These are phyloP conservation scores for Schizochytrium sp. DNA, from an alignment of 108 stramenopile genomes.

Conservation along the genomic window DNA sequence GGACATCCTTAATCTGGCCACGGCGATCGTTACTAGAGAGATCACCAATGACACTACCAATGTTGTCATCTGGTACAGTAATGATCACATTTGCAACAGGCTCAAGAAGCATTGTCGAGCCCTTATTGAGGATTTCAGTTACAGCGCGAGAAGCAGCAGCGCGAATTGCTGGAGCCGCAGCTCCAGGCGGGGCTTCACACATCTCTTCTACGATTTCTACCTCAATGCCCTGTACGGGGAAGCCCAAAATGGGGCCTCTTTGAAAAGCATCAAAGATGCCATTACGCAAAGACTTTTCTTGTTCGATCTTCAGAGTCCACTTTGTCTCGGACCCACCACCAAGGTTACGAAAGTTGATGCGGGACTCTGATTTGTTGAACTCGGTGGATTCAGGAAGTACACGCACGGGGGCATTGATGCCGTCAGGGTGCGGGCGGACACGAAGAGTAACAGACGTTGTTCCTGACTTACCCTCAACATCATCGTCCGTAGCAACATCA, in stretches of 20 bases:
- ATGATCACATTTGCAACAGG: conserved; percentile 87
- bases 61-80: conserved; percentile 77
- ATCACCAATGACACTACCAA: conserved; percentile 87
- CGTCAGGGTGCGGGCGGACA: not conserved
- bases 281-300: not conserved
- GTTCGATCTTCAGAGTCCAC: not conserved
- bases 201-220: conserved; percentile 80
- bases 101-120: conserved; percentile 76
- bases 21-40: conserved; percentile 65
- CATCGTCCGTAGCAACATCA: not conserved
- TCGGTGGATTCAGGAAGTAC: not conserved
- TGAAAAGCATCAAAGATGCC: conserved; percentile 21
- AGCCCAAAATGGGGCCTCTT: conserved; percentile 45
- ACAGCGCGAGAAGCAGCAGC: conserved; percentile 81
- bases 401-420: conserved; percentile 13
- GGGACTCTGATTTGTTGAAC: not conserved
- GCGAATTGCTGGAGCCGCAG: conserved; percentile 90
- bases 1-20: conserved; percentile 38
- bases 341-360: too few species aligned
- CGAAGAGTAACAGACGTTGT: conserved; percentile 5
- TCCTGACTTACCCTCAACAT: not conserved
- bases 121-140: not conserved
- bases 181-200: conserved; percentile 89
- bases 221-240: conserved; percentile 59
- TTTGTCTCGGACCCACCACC: not conserved